Evolutionary conservation across 75 land plant genomes (phyloP).

Genomic region (Cupressus sempervirens): DNA sequence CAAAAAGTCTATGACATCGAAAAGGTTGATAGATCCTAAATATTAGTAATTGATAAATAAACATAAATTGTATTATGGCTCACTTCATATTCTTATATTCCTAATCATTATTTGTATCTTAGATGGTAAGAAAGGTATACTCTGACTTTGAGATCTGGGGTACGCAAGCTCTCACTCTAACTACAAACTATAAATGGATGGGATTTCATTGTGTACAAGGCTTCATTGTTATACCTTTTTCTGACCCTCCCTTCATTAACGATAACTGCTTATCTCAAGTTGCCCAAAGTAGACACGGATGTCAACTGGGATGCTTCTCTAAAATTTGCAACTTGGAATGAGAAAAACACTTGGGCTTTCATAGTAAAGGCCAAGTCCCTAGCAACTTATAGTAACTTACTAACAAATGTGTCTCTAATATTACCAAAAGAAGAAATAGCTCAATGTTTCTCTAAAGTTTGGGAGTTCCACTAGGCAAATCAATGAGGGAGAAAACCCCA

Average conservation of each 20-base stretch:
- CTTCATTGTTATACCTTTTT: background rate
- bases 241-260: background rate
- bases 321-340: background rate
- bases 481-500: too few species aligned
- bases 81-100: too few species aligned
- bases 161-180: background rate
- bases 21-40: too few species aligned
- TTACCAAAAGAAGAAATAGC: too few species aligned
- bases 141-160: background rate
- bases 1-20: too few species aligned
- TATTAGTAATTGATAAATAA: too few species aligned
- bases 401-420: background rate
- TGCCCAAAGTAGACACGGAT: background rate
- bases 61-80: too few species aligned
- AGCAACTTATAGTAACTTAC: too few species aligned
- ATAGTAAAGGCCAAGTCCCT: background rate
- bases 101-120: too few species aligned
- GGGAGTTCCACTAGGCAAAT: too few species aligned
- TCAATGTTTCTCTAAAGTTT: too few species aligned
- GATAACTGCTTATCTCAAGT: background rate
- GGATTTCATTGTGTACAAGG: background rate
- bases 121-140: too few species aligned
- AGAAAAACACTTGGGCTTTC: background rate
- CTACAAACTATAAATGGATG: background rate
- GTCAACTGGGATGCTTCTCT: background rate